Evolutionary conservation across 352 stramenopile species (phyloP).

Genomic region (Phytophthora chlamydospora): DNA sequence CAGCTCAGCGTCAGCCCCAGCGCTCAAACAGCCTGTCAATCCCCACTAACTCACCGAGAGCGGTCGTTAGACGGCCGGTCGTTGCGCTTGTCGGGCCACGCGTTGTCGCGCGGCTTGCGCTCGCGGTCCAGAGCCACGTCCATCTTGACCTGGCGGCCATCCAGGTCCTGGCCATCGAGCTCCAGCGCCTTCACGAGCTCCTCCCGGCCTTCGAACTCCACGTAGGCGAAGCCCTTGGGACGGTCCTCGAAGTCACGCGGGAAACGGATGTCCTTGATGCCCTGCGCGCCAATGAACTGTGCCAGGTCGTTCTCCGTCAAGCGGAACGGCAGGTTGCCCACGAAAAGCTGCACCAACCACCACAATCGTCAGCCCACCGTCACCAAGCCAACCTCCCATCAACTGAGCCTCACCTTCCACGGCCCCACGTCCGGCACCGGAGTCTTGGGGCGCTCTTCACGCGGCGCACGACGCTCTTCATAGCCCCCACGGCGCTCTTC

Average conservation of each 20-base stretch:
- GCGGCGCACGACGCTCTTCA: constrained; percentile 25
- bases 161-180: constrained; percentile 47
- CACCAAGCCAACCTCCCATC: background rate
- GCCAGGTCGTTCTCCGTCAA: constrained; percentile 73
- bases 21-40: background rate
- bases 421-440: constrained; percentile 76
- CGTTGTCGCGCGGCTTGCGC: constrained; percentile 51
- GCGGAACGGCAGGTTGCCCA: constrained; percentile 85
- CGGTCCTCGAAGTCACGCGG: constrained; percentile 69
- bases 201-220: constrained; percentile 79
- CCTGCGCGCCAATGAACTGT: constrained; percentile 63
- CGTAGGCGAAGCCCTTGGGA: constrained; percentile 86
- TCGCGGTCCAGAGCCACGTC: constrained; percentile 74
- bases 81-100: constrained; percentile 61
- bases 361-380: background rate
- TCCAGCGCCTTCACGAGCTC: constrained; percentile 68
- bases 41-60: constrained; percentile 37
- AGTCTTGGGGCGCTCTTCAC: constrained; percentile 68
- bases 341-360: constrained; percentile 55
- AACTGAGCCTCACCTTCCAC: constrained; percentile 63
- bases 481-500: constrained; percentile 38
- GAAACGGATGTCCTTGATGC: constrained; percentile 76
- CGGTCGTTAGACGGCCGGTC: constrained; percentile 43
- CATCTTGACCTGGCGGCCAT: constrained; percentile 65
- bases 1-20: constrained; percentile 10